Percentiles rank a stretch among this genome's conserved stretches.
These are phyloP conservation scores for Solanum dulcamara DNA, from an alignment of 257 asterid genomes.

Conservation along the genomic window DNA sequence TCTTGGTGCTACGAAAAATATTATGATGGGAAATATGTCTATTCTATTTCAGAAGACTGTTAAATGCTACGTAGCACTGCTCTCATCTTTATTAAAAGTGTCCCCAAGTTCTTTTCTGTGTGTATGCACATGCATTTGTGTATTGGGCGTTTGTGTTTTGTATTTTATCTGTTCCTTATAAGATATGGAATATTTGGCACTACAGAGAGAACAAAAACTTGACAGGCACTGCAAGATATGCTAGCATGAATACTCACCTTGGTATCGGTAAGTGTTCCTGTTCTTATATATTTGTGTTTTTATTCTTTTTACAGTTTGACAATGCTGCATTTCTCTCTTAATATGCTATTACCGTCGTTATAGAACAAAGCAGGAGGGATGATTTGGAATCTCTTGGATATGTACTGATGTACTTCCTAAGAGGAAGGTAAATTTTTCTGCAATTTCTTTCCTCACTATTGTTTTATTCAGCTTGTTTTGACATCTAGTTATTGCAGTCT, in stretches of 20 bases:
- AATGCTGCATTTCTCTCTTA: background rate
- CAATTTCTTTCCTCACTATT: slow-evolving; percentile 1
- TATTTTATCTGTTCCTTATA: background rate
- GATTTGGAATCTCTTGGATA: slow-evolving; percentile 98
- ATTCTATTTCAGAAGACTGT: background rate
- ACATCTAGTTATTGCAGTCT: slow-evolving; percentile 49
- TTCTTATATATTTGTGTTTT: background rate
- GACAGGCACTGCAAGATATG: slow-evolving; percentile 98
- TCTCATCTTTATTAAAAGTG: background rate
- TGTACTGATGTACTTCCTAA: slow-evolving; percentile 84
- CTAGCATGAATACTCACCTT: slow-evolving; percentile 97
- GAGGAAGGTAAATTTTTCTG: slow-evolving; percentile 61
- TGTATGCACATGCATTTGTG: background rate
- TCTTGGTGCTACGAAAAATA: background rate
- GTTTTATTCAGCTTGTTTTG: slow-evolving; percentile 11
- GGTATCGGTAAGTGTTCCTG: slow-evolving; percentile 62
- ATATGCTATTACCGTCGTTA: background rate
- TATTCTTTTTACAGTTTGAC: background rate
- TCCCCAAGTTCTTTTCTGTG: background rate
- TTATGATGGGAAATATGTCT: background rate
- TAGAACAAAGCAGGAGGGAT: slow-evolving; percentile 99
- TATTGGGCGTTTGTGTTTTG: background rate
- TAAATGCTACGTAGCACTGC: background rate
- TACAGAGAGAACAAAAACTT: slow-evolving; percentile 91
- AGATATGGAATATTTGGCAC: background rate